These are phyloP conservation scores for Colletotrichum somersetense DNA, from an alignment of 2,329 filamentous ascomycete species.

Conservation along the genomic window DNA sequence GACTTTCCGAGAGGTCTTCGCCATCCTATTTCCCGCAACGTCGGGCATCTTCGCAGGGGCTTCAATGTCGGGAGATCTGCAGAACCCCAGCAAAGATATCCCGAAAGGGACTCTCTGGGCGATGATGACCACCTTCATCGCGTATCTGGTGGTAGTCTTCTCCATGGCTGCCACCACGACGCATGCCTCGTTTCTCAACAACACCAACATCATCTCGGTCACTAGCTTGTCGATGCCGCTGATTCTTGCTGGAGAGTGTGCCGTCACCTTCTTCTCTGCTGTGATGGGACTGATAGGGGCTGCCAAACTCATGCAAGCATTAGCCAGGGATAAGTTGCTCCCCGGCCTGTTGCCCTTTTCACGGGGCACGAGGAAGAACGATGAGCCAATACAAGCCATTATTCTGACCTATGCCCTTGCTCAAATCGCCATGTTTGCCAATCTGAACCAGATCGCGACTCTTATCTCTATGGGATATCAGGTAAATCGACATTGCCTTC, in stretches of 20 bases:
- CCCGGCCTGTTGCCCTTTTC: conserved; percentile 82
- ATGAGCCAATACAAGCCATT: conserved; percentile 83
- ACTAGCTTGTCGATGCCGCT: conserved; percentile 81
- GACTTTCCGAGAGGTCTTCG: conserved; percentile 86
- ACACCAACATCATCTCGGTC: conserved; percentile 84
- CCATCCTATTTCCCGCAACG: conserved; percentile 81
- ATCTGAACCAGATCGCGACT: conserved; percentile 90
- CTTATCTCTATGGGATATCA: conserved; percentile 93
- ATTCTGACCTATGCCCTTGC: conserved; percentile 80
- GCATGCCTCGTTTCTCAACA: conserved; percentile 77
- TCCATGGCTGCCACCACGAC: conserved; percentile 83
- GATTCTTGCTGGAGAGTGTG: conserved; percentile 85
- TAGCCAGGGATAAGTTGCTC: conserved; percentile 82
- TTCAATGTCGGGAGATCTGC: conserved; percentile 90
- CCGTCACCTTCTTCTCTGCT: conserved; percentile 86
- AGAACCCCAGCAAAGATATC: conserved; percentile 85
- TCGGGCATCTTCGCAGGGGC: conserved; percentile 77
- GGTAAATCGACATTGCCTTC: conserved; percentile 52
- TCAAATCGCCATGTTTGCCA: conserved; percentile 83
- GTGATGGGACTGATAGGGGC: conserved; percentile 90
- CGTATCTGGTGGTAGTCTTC: conserved; percentile 82
- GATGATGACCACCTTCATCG: conserved; percentile 79
- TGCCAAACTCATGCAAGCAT: conserved; percentile 85
- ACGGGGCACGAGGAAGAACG: conserved; percentile 76
- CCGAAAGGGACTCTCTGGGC: conserved; percentile 87